Base-by-base conservation (phyloP, 1,284 basidiomycete genomes). In the Boletellus deceptivus region DNA sequence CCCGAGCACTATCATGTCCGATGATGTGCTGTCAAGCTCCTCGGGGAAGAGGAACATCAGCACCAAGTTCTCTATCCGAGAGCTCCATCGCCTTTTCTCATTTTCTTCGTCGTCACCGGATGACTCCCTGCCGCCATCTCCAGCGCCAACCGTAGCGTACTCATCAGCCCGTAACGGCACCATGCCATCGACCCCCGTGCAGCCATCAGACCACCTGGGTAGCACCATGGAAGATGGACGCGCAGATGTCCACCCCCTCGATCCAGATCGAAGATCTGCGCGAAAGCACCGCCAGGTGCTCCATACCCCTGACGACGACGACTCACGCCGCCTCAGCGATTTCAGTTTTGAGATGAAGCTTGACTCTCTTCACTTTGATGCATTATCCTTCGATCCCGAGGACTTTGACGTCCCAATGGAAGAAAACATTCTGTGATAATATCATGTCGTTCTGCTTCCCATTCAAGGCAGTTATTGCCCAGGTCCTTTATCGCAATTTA, bases 331-430 rank as follows among this genome's bases (percentile, higher is more conserved):
- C 41, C 48, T 50, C 20, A 49, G 60, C 22, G 74, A 80, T 45
- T 54, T 69, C 54, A 76, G 75, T 53, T 68, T 82, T 47, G 83
- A 87, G 69, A 80, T 85, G 80, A 72, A 69, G 40, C 76, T 87
- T 16, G 81, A 85, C 60, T 85, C 85, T 22, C 69, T 87, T 48
- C 83, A 84, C 59, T 87, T 86, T 59, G 84, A 86, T 54, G 72
- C 76, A 1, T 57, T 87, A 39, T 83, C 81, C 48, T 84, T 87
- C 51, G 82, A 87, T 61, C 74, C 75, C 18, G 77, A 82, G 52
- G 74, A 72, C 41, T 84, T 82, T 53, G 59, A 67, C 57, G 43
- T 70, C 34, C 42, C 53, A 36, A 64, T 55, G 61, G 59, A 54
- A 36, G 50, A 46, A 5, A 46, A 47, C 40, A 6, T 43, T 17